Base-by-base conservation (phyloP, 805 yeast genomes). In the Scheffersomyces amazonensis region DNA sequence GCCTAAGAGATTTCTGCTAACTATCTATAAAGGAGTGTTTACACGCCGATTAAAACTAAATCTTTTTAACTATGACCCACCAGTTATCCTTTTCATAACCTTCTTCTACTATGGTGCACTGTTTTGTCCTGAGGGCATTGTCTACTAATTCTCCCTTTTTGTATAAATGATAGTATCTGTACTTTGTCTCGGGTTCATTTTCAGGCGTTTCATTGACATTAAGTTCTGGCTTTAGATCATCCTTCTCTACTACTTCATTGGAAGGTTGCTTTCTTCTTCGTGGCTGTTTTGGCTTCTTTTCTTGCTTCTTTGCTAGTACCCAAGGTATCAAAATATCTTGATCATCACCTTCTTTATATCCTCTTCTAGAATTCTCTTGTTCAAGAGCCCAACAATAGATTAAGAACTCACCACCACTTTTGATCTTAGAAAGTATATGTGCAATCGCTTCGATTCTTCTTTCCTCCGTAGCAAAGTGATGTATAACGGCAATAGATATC, bases 351-450 rank as follows among this genome's bases (percentile, higher is more conserved):
- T 81, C 90, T 47, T 84, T 81, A 64, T 88, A 93, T 0, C 98
- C 98, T 50, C 98, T 73, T 48, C 97, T 72, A 0, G 96, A 85
- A 17, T 71, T 74, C 40, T 82, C 85, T 59, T 93, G 99, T 48
- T 93, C 99, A 36, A 93, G 62, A 0, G 99, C 99, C 99, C 99
- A 93, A 36, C 95, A 95, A 58, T 91, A 93, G 6, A 93, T 76
- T 50, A 93, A 64, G 0, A 87, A 85, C 36, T 73, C 75, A 1
- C 96, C 96, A 0, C 79, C 80, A 0, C 46, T 38, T 30, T 58
- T 69, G 37, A 93, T 57, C 41, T 76, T 76, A 16, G 80, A 61
- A 27, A 93, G 55, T 2, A 90, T 81, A 42, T 84, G 85, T 11
- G 49, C 48, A 6, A 93, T 81, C 1, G 96, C 97, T 7, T 75